These are phyloP conservation scores for Hymenochaete sp. DNA, from an alignment of 1,284 basidiomycete genomes.

Conservation along the genomic window DNA sequence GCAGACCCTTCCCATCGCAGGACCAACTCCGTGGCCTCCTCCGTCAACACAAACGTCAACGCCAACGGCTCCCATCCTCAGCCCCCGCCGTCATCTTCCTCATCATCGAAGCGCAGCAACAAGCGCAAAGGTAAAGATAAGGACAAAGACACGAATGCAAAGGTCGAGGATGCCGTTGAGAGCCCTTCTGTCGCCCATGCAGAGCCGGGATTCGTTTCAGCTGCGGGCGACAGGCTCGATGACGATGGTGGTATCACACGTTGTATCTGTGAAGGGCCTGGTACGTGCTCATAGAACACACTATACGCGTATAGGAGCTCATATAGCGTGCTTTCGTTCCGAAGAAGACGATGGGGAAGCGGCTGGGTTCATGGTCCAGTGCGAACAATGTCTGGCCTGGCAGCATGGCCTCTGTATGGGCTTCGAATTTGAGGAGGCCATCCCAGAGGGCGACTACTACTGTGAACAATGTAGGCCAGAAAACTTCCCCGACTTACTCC, in stretches of 20 bases:
- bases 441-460: slow-evolving; percentile 78
- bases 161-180: slow-evolving; percentile 23
- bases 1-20: slow-evolving; percentile 10
- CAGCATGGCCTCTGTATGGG: slow-evolving; percentile 98
- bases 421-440: slow-evolving; percentile 76
- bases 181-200: slow-evolving; percentile 20
- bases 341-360: slow-evolving; percentile 71
- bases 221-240: slow-evolving; percentile 37
- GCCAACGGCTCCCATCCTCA: slow-evolving; percentile 16
- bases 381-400: slow-evolving; percentile 96
- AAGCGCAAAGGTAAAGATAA: slow-evolving; percentile 48
- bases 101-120: background rate
- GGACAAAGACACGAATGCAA: slow-evolving; percentile 29
- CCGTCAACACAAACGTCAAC: slow-evolving; percentile 33
- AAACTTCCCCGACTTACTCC: slow-evolving; percentile 69
- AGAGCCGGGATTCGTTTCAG: slow-evolving; percentile 7
- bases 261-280: slow-evolving; percentile 87
- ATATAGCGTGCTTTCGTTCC: slow-evolving; percentile 24
- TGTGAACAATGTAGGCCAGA: slow-evolving; percentile 93
- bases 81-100: slow-evolving; percentile 29
- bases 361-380: slow-evolving; percentile 94
- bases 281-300: slow-evolving; percentile 40
- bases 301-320: slow-evolving; percentile 18
- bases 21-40: slow-evolving; percentile 27
- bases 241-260: slow-evolving; percentile 85